phyloP scores from a whole-genome alignment of 2,329 filamentous ascomycete genomes.

The Ceratocystis papillata region DNA sequence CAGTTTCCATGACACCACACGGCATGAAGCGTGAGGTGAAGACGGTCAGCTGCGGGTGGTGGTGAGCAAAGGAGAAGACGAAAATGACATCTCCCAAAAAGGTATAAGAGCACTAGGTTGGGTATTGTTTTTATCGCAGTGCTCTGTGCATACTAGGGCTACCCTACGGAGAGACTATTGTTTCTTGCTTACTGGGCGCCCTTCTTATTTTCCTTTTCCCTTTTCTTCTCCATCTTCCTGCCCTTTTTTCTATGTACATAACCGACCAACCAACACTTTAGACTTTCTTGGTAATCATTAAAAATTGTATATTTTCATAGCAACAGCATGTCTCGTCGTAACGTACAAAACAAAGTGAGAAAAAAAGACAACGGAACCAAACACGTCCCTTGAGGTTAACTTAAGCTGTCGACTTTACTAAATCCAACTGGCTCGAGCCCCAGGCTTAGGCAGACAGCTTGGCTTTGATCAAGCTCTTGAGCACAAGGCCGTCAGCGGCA shows the following conservation, averaged over 20 bases:
- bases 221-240: background rate
- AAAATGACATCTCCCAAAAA: background rate
- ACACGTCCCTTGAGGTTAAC: too few species aligned
- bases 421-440: too few species aligned
- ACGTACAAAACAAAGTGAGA: constrained; percentile 1
- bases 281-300: constrained; percentile 3
- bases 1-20: constrained; percentile 48
- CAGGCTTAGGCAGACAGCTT: constrained; percentile 53
- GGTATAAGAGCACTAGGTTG: background rate
- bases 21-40: constrained; percentile 31
- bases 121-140: too few species aligned
- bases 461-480: constrained; percentile 82
- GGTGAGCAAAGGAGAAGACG: constrained; percentile 1
- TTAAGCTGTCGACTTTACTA: too few species aligned
- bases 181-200: too few species aligned
- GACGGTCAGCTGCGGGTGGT: constrained; percentile 31
- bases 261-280: background rate
- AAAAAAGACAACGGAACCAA: background rate
- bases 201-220: background rate
- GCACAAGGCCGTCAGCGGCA: constrained; percentile 83
- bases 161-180: too few species aligned
- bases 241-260: background rate
- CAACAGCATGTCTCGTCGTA: constrained; percentile 1
- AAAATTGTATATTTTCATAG: constrained; percentile 14
- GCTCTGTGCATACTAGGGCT: too few species aligned